Base-by-base conservation (phyloP, 305 asterid species). In the Euphrasia arctica region DNA sequence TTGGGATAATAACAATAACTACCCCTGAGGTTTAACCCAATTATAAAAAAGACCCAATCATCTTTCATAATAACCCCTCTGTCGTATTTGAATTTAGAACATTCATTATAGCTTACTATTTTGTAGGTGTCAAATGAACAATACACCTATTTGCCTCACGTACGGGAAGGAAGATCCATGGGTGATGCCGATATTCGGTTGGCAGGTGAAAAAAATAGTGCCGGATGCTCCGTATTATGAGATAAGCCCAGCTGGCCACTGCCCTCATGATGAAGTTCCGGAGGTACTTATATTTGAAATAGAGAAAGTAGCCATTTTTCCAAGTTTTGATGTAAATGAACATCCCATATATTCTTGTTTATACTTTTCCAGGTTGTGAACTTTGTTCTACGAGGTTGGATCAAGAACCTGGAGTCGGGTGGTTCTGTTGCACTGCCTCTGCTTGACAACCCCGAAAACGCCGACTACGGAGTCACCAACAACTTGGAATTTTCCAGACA, bases 141-240 rank as follows among this genome's bases (percentile, higher is more conserved):
- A 79, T 7, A 69, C 82, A 65, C 95, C 95, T 1, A 47, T 89
- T 48, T 87, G 93, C 73, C 97, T 91, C 57, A 62, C 85, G 58
- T 89, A 91, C 48, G 95, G 98, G 34, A 91, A 84, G 79, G 95
- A 91, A 70, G 98, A 91, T 62, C 98, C 95, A 1, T 91, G 98
- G 97, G 98, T 89, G 66, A 75, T 61, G 60, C 98, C 98, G 60
- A 63, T 85, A 51, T 91, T 85, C 81, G 98, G 91, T 48, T 61
- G 80, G 29, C 86, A 76, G 72, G 91, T 80, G 65, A 91, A 89
- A 58, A 66, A 64, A 2, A 86, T 78, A 64, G 66, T 89, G 54
- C 95, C 89, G 0, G 79, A 83, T 65, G 92, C 88, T 72, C 95
- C 96, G 31, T 91, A 83, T 67, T 91, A 91, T 47, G 95, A 85